Conservation (phyloP, 176 grass and related monocot species). For the Ananas comosus region DNA sequence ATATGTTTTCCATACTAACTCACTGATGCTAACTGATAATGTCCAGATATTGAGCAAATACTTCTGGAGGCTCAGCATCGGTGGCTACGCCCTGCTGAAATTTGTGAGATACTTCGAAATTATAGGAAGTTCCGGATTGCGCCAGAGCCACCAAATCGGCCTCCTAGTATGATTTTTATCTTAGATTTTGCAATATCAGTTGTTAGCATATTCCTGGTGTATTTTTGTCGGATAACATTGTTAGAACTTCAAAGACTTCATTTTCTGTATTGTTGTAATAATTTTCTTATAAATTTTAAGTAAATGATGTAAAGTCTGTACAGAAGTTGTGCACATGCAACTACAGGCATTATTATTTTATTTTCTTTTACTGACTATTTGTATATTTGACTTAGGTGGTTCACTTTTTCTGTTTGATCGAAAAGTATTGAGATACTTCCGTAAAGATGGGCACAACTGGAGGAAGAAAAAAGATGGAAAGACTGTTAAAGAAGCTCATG, state of each 20-base stretch:
- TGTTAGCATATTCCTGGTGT: background rate
- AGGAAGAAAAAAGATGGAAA: slow-evolving; percentile 78
- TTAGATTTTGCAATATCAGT: background rate
- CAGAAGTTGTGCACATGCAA: background rate
- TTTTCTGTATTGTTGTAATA: too few species aligned
- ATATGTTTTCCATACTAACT: background rate
- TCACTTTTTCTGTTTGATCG: slow-evolving; percentile 69
- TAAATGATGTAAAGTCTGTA: background rate
- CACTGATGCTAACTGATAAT: background rate
- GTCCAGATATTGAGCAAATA: slow-evolving; percentile 86
- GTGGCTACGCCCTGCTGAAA: slow-evolving; percentile 90
- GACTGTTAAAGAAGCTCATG: slow-evolving; percentile 69
- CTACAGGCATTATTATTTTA: background rate
- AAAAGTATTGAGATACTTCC: slow-evolving; percentile 65
- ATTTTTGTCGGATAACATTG: background rate
- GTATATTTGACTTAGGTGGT: slow-evolving; percentile 30
- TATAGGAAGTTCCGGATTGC: slow-evolving; percentile 70
- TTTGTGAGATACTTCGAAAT: slow-evolving; percentile 95
- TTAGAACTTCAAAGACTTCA: too few species aligned
- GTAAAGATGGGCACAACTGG: slow-evolving; percentile 72
- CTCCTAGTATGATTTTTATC: slow-evolving; percentile 54
- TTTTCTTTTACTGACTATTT: background rate
- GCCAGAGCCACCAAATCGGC: slow-evolving; percentile 76
- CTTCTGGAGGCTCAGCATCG: slow-evolving; percentile 70
- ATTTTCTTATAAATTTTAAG: too few species aligned